Conservation (phyloP, 2,329 filamentous ascomycete genomes). For the Aspergillus pseudoglaucus region DNA sequence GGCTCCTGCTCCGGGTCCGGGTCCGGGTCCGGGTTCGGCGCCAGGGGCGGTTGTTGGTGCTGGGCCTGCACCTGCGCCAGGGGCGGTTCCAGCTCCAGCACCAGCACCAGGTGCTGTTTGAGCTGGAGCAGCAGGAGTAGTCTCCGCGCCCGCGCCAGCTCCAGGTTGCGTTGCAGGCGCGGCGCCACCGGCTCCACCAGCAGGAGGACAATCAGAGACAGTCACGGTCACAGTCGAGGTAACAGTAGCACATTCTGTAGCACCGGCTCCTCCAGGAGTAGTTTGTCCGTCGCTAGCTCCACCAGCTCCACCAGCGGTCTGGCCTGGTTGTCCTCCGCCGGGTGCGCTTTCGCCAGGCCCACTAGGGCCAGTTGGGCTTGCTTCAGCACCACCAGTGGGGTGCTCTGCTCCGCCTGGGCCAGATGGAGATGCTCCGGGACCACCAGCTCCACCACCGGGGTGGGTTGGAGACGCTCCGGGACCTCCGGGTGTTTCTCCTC, state of each 20-base stretch:
- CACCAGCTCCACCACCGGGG: background rate
- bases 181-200: background rate
- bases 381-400: background rate
- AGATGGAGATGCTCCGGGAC: background rate
- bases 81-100: background rate
- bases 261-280: background rate
- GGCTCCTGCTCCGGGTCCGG: background rate
- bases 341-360: conserved; percentile 1
- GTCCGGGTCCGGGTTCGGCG: background rate
- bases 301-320: conserved; percentile 1
- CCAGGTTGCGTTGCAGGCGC: background rate
- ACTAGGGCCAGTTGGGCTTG: conserved; percentile 7
- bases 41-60: background rate
- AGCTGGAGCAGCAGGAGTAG: too few relatives aligned
- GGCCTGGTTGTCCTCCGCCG: conserved; percentile 3
- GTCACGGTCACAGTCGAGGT: conserved; percentile 1
- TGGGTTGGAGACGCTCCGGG: background rate
- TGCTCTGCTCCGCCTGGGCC: background rate
- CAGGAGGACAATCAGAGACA: background rate
- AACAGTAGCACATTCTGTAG: background rate
- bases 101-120: background rate
- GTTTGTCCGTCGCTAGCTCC: background rate
- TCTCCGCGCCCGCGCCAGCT: too few relatives aligned
- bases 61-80: background rate
- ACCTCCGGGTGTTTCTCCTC: background rate